Evolutionary conservation across 2,329 filamentous ascomycete genomes (phyloP).

Genomic region (Helminthosporium solani): DNA sequence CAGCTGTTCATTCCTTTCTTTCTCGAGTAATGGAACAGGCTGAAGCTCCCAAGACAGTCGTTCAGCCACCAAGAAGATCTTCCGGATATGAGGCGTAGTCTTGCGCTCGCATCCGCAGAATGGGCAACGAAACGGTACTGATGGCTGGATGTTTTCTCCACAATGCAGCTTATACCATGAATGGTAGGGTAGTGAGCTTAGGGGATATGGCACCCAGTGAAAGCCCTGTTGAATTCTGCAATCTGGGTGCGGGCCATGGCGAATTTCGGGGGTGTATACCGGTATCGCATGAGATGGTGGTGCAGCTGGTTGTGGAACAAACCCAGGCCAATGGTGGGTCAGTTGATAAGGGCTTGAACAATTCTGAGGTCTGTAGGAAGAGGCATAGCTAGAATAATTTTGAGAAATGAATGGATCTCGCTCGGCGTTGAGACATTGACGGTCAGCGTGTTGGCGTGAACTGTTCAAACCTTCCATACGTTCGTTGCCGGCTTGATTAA

Average conservation of each 20-base stretch:
- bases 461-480: too few relatives aligned
- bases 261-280: constrained; percentile 8
- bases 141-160: constrained; percentile 2
- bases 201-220: constrained; percentile 28
- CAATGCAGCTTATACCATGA: constrained; percentile 27
- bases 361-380: background rate
- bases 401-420: background rate
- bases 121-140: constrained; percentile 17
- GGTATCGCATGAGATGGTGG: background rate
- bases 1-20: constrained; percentile 25
- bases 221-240: constrained; percentile 23
- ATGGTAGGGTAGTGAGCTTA: constrained; percentile 23
- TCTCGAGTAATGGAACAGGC: constrained; percentile 14
- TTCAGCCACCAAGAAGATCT: constrained; percentile 32
- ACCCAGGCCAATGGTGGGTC: background rate
- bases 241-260: constrained; percentile 21
- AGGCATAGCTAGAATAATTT: background rate
- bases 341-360: background rate
- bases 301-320: background rate
- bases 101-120: constrained; percentile 14
- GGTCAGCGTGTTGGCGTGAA: too few relatives aligned
- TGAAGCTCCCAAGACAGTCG: constrained; percentile 25
- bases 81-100: constrained; percentile 24
- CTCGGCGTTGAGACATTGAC: too few relatives aligned
- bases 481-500: too few relatives aligned